phyloP scores from a whole-genome alignment of 768 basidiomycete species.

The Lactifluus echinatus region DNA sequence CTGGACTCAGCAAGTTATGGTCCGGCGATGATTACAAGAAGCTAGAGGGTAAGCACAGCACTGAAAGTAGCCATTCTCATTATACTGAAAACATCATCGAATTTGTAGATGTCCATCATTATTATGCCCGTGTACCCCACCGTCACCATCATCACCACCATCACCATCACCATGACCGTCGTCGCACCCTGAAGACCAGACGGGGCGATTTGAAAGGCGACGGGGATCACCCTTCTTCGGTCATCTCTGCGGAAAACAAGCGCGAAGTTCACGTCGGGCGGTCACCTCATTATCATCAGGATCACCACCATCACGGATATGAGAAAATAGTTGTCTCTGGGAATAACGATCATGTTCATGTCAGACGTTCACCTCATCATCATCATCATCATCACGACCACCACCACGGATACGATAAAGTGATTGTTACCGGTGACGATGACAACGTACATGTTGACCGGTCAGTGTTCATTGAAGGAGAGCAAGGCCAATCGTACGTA shows the following conservation, averaged over 20 bases:
- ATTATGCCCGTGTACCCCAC: background rate
- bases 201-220: background rate
- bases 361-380: constrained; percentile 1
- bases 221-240: background rate
- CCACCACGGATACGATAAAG: constrained; percentile 20
- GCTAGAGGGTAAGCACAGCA: background rate
- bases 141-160: constrained; percentile 9
- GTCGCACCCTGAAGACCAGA: background rate
- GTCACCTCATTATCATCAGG: constrained; percentile 4
- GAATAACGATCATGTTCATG: constrained; percentile 15
- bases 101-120: background rate
- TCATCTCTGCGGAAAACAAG: background rate
- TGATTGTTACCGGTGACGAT: constrained; percentile 21
- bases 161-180: constrained; percentile 8
- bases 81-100: background rate
- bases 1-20: constrained; percentile 19
- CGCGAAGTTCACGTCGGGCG: background rate
- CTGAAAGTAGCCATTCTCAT: background rate
- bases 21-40: constrained; percentile 17
- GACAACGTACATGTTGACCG: constrained; percentile 21
- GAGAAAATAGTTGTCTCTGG: constrained; percentile 10
- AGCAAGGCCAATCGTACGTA: constrained; percentile 19
- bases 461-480: constrained; percentile 17
- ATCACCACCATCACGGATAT: constrained; percentile 2
- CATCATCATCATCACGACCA: background rate